Evolutionary conservation across 2,329 filamentous ascomycete genomes (phyloP), one percentile per base, ranked within the genome.

Genomic region (Alternaria sp.): DNA sequence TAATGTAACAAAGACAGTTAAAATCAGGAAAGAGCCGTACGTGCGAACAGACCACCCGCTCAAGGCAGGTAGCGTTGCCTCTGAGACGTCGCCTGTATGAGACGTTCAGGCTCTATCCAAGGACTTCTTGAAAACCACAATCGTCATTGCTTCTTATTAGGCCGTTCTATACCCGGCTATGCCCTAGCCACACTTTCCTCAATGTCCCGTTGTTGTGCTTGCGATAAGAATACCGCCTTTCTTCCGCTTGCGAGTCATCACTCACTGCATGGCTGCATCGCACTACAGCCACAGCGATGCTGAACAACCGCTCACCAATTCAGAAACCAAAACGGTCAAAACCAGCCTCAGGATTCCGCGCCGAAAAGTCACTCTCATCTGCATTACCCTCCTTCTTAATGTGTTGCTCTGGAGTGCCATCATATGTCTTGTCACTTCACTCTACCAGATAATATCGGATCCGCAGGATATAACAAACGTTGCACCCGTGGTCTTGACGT

Each of bases 381-480:
- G 69, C n/a, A 73, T 79, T 30, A 75, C 75, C 3, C 53, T 70
- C 24, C 71, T 75, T 32, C 66, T 80, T 7, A 75, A 79, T 52
- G 61, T 73, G 18, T 59, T 79, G 26, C 65, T 79, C 16, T 78
- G 74, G 74, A 73, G 67, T 55, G 75, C 78, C 11, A 18, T 77
- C 11, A 24, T 72, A 16, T 71, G 73, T 49, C 54, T 75, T 26
- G 55, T 66, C n/a, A 60, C 67, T 0, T 63, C 74, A n/a, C 38
- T 78, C 9, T 75, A 72, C 34, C 64, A 77, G 56, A 64, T 78
- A 32, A 70, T 61, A 7, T 65, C 71, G 2, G 71, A 72, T 52
- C 63, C 69, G 6, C 57, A 62, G 6, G 77, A 79, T 41, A 61
- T 51, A 5, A 73, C 69, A 5, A 74, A 71, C 39, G 61, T 75